Conservation (phyloP, 768 basidiomycete species). For the Lepiota venenata region DNA sequence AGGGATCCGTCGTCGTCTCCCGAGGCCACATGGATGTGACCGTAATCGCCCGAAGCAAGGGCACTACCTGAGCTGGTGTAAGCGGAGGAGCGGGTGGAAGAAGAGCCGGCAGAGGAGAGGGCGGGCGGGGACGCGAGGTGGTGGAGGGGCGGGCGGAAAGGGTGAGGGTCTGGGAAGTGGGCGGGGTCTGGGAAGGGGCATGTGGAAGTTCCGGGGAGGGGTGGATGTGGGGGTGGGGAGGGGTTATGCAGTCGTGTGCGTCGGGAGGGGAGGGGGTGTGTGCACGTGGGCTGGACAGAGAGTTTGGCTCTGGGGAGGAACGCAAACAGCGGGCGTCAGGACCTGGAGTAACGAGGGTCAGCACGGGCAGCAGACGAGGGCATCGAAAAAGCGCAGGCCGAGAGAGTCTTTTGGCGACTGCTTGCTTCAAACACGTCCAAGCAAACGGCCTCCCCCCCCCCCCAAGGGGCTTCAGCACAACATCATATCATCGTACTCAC, state of each 20-base stretch:
- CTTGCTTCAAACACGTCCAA: slow-evolving; percentile 4
- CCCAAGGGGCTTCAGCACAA: background rate
- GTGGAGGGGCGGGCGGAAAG: slow-evolving; percentile 51
- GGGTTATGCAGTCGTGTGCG: slow-evolving; percentile 1
- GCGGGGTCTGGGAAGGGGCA: slow-evolving; percentile 58
- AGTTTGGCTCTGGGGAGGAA: slow-evolving; percentile 8
- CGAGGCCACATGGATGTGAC: slow-evolving; percentile 63
- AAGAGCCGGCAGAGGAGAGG: slow-evolving; percentile 69
- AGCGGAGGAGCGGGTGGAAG: slow-evolving; percentile 72
- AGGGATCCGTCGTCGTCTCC: slow-evolving; percentile 51
- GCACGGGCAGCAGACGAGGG: background rate
- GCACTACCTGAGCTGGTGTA: slow-evolving; percentile 73
- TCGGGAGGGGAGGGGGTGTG: slow-evolving; percentile 1
- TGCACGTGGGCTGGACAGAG: slow-evolving; percentile 6
- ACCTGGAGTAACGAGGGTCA: slow-evolving; percentile 3
- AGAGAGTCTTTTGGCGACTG: background rate
- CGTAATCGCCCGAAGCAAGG: slow-evolving; percentile 55
- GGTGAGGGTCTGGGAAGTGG: slow-evolving; percentile 72
- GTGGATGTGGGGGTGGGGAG: slow-evolving; percentile 16
- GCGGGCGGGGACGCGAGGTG: slow-evolving; percentile 42
- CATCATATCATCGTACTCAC: background rate
- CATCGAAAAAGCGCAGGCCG: background rate
- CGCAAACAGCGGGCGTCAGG: slow-evolving; percentile 2
- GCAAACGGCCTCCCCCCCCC: background rate
- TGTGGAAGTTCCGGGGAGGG: slow-evolving; percentile 38